Conservation (phyloP, 2,329 filamentous ascomycete genomes). For the Penicillium griseofulvum region DNA sequence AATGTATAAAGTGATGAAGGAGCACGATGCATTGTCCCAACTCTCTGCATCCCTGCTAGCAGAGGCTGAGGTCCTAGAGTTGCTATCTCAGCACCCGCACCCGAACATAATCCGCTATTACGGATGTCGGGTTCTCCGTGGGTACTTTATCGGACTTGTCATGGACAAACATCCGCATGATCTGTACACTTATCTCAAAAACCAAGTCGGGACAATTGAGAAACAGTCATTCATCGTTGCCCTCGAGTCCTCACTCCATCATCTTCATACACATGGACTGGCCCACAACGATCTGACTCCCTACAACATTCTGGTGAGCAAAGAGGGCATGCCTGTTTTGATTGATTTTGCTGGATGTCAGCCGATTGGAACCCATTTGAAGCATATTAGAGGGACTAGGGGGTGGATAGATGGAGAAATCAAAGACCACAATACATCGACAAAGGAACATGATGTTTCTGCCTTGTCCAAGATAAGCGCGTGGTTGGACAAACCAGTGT, state of each 20-base stretch:
- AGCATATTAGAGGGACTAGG: conserved; percentile 42
- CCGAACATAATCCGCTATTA: conserved; percentile 26
- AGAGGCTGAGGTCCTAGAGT: conserved; percentile 15
- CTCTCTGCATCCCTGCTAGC: background rate
- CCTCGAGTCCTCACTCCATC: conserved; percentile 22
- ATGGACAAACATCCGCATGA: conserved; percentile 16
- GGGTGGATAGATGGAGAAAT: conserved; percentile 12
- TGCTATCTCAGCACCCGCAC: conserved; percentile 22
- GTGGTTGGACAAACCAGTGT: background rate
- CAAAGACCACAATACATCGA: background rate
- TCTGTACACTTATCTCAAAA: background rate
- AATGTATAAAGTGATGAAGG: background rate
- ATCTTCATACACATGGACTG: conserved; percentile 25
- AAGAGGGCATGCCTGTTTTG: conserved; percentile 22
- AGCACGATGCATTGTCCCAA: background rate
- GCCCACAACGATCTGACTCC: conserved; percentile 32
- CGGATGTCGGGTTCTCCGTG: conserved; percentile 16
- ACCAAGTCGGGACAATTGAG: background rate
- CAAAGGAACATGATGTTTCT: conserved; percentile 1
- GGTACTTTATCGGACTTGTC: conserved; percentile 17
- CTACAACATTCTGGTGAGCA: conserved; percentile 24
- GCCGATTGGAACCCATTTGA: conserved; percentile 30
- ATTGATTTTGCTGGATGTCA: conserved; percentile 27
- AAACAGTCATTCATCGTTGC: conserved; percentile 3
- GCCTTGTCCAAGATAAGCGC: background rate